A percentile compares a stretch with the other conserved stretches of the same genome.
phyloP scores from a whole-genome alignment of 2,329 filamentous ascomycete species.

The Pseudopithomyces chartarum region DNA sequence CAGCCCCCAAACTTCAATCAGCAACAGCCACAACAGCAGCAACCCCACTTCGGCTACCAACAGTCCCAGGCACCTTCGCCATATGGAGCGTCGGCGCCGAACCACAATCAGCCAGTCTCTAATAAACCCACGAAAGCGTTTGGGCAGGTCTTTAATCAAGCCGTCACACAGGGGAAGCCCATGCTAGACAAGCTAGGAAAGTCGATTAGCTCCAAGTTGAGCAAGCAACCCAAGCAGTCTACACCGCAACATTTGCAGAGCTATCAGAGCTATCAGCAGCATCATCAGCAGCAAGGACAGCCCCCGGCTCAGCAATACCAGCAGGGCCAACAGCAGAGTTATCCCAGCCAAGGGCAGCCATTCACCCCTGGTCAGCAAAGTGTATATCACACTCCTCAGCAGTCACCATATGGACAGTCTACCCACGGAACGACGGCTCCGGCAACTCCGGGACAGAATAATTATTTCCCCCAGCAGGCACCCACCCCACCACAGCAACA shows the following conservation, averaged over 20 bases:
- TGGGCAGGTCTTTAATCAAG: constrained; percentile 42
- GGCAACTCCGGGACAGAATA: constrained; percentile 26
- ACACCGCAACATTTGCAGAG: constrained; percentile 37
- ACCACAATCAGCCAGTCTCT: constrained; percentile 15
- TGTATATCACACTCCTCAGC: constrained; percentile 27
- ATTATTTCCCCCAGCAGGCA: constrained; percentile 32
- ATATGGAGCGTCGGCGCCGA: constrained; percentile 23
- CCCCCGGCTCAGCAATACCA: constrained; percentile 20
- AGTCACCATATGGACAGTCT: constrained; percentile 30
- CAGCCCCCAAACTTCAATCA: constrained; percentile 22
- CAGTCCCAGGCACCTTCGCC: constrained; percentile 18
- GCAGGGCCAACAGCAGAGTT: constrained; percentile 9
- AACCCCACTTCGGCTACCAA: constrained; percentile 22
- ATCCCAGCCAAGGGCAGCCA: constrained; percentile 2
- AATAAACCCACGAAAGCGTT: constrained; percentile 30
- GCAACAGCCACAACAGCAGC: constrained; percentile 28
- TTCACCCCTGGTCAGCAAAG: constrained; percentile 17
- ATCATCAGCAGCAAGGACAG: constrained; percentile 29
- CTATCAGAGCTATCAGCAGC: constrained; percentile 39
- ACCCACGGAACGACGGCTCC: constrained; percentile 28
- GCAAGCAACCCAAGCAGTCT: constrained; percentile 25
- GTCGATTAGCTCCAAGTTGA: constrained; percentile 41
- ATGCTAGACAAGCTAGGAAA: constrained; percentile 44
- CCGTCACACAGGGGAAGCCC: constrained; percentile 42
- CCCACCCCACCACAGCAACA: constrained; percentile 17